These are phyloP conservation scores for Emericellopsis cladophorae DNA, from an alignment of 2,329 filamentous ascomycete genomes.

Conservation along the genomic window DNA sequence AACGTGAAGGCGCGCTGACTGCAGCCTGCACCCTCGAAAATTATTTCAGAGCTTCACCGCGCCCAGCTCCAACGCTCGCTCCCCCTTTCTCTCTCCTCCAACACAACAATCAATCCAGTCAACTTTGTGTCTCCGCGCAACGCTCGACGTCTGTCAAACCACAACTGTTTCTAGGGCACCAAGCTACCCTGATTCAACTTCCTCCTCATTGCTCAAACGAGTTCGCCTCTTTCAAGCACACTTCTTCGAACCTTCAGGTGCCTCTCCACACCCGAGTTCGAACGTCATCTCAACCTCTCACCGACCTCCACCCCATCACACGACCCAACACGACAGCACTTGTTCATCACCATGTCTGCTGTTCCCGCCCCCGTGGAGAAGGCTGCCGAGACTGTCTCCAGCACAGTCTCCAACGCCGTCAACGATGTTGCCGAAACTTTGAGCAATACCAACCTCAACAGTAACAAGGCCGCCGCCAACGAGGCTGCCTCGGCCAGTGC, in stretches of 20 bases:
- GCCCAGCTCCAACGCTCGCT: constrained; percentile 14
- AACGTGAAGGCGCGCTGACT: not conserved
- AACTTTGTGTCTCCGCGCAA: constrained; percentile 32
- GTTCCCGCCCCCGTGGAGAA: constrained; percentile 52
- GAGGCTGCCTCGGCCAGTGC: constrained; percentile 94
- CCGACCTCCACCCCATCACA: not conserved
- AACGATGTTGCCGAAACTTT: constrained; percentile 65
- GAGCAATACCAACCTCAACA: constrained; percentile 57
- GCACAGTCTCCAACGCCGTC: constrained; percentile 38
- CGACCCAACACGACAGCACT: constrained; percentile 33
- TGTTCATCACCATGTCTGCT: constrained; percentile 68
- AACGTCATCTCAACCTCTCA: constrained; percentile 26
- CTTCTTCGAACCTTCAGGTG: constrained; percentile 9
- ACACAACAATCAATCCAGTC: constrained; percentile 26
- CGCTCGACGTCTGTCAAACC: constrained; percentile 31
- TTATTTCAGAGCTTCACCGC: constrained; percentile 26
- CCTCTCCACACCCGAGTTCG: constrained; percentile 23
- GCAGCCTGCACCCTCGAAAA: constrained; percentile 13
- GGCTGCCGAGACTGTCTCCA: constrained; percentile 33
- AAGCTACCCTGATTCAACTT: constrained; percentile 63
- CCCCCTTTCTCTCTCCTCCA: constrained; percentile 18
- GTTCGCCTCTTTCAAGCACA: constrained; percentile 39
- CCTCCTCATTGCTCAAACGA: constrained; percentile 54
- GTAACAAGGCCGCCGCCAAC: constrained; percentile 51
- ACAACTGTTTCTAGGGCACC: constrained; percentile 62